Evolutionary conservation across 495 filamentous ascomycete species (phyloP), one percentile per base, ranked within the genome.

Genomic region (Aspergillus olivimuriae): DNA sequence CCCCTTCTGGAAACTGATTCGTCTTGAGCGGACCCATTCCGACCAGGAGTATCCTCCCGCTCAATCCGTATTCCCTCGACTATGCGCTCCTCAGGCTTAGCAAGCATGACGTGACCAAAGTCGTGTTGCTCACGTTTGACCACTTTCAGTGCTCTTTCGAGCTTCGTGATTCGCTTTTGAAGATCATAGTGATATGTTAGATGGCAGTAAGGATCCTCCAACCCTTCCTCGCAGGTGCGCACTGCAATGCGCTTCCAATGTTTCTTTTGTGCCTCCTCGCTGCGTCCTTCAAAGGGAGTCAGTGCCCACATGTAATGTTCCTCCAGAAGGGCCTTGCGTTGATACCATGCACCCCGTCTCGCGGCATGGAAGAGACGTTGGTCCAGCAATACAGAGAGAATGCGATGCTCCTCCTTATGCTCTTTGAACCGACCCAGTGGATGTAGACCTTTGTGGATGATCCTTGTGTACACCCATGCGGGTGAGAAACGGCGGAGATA

Each of bases 181-280:
- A 98, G 68, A 57, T 97, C 90, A 60, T 95, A 85, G 55, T 97
- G 91, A 56, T 87, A 89, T 32, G 94, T 94, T 14, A 95, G 52
- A 55, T 96, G 91, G 51, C 89, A 94, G 38, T 89, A 74, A 16
- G 79, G 78, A 49, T 98, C 92, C 59, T 94, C 81, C 1, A 98
- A 74, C 3, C 87, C 92, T 12, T 77, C 70, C 58, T 94, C 88
- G 59, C 92, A 97, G 0, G 92, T 96, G n/a, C 67, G 66, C 10
- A 87, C 66, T 1, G 92, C 86, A 33, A 83, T 72, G 39, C 80
- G 73, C 59, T 81, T 84, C 91, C 91, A 98, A 51, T 86, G 73
- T 57, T 86, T 91, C 62, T 83, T 89, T 51, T 83, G 83, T 9
- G 62, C 65, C 40, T 87, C 82, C 21, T 76, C 72, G 33, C 57